Conservation (phyloP, 371 early-diverging fungal species). For the Lichtheimia ornata region DNA sequence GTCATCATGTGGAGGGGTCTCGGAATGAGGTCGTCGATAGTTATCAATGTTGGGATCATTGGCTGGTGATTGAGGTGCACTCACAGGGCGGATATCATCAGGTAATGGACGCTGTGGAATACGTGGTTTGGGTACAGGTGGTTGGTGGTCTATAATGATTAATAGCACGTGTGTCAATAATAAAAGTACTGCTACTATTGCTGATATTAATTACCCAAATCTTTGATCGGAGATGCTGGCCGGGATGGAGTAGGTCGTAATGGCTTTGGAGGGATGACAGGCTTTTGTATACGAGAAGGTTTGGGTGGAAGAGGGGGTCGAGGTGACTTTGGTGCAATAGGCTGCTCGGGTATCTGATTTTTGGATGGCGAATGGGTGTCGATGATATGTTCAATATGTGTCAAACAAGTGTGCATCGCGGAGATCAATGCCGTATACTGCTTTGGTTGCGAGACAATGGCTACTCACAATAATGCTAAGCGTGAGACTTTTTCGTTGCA, state of each 20-base stretch:
- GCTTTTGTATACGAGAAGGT: slow-evolving; percentile 16
- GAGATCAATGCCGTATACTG: slow-evolving; percentile 34
- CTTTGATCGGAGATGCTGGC: slow-evolving; percentile 8
- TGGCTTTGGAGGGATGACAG: slow-evolving; percentile 14
- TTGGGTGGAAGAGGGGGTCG: slow-evolving; percentile 19
- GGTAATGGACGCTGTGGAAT: neutral
- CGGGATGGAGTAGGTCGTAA: neutral
- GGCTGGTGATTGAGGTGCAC: slow-evolving; percentile 9
- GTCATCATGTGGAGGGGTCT: neutral
- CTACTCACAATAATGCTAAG: slow-evolving; percentile 12
- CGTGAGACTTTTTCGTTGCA: slow-evolving; percentile 3
- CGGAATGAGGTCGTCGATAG: neutral
- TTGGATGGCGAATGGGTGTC: slow-evolving; percentile 27
- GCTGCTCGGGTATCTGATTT: neutral
- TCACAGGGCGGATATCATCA: slow-evolving; percentile 6
- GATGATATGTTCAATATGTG: slow-evolving; percentile 42
- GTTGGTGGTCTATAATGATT: slow-evolving; percentile 3
- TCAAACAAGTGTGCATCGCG: slow-evolving; percentile 38
- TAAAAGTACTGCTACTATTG: no score
- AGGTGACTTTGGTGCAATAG: neutral
- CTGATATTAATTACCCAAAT: no score
- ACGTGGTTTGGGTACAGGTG: neutral
- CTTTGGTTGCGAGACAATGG: slow-evolving; percentile 47
- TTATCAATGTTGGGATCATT: neutral
- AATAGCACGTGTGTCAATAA: neutral